phyloP scores from a whole-genome alignment of 495 filamentous ascomycete genomes.

The Collariella sp. region DNA sequence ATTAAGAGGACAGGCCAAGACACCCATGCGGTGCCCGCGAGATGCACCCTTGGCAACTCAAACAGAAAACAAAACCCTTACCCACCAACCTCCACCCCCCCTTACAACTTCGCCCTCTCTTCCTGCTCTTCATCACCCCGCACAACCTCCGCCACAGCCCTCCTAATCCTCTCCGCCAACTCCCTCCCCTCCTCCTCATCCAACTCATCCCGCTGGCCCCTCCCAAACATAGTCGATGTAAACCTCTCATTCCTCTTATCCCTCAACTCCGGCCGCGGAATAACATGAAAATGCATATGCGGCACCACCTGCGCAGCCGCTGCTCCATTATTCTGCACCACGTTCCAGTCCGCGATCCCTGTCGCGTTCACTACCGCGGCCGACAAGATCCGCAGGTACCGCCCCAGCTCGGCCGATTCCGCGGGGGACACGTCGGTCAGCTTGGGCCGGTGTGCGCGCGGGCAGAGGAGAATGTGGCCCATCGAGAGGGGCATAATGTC shows the following conservation, averaged over 20 bases:
- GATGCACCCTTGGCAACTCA: too few relatives aligned
- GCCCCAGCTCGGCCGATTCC: slow-evolving; percentile 53
- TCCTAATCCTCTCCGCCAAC: slow-evolving; percentile 55
- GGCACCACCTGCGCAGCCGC: slow-evolving; percentile 83
- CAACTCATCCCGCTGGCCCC: slow-evolving; percentile 70
- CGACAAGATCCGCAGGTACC: slow-evolving; percentile 67
- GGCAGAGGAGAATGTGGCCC: slow-evolving; percentile 71
- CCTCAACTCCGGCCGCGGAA: slow-evolving; percentile 57
- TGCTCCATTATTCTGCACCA: slow-evolving; percentile 89
- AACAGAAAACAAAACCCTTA: too few relatives aligned
- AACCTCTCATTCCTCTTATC: slow-evolving; percentile 43
- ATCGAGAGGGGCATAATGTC: slow-evolving; percentile 78
- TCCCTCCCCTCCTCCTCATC: slow-evolving; percentile 73
- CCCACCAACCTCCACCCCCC: neutral
- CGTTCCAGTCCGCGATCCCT: slow-evolving; percentile 72
- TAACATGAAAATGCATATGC: slow-evolving; percentile 89
- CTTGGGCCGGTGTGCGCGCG: slow-evolving; percentile 62
- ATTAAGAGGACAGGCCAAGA: neutral
- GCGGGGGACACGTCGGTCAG: slow-evolving; percentile 52
- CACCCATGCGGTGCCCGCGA: too few relatives aligned
- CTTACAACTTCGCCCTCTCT: slow-evolving; percentile 39
- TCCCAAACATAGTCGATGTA: slow-evolving; percentile 68
- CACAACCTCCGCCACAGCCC: slow-evolving; percentile 47
- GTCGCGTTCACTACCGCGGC: slow-evolving; percentile 56
- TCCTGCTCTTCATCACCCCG: slow-evolving; percentile 43